These are phyloP conservation scores for Kluyveromyces nonfermentans DNA, from an alignment of 805 yeast genomes.

Conservation along the genomic window DNA sequence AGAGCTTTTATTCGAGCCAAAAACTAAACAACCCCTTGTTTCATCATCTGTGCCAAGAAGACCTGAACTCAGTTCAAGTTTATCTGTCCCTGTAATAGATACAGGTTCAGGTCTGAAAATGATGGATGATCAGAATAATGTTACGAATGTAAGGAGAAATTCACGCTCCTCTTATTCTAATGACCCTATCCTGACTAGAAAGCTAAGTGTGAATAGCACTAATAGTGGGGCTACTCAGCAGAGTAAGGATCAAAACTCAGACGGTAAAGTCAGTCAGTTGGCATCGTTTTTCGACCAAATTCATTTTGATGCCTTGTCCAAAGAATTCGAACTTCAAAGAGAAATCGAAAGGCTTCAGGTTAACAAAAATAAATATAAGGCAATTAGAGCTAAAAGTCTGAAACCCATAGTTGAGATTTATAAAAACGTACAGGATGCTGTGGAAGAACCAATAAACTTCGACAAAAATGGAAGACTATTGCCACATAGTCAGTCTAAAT, in stretches of 20 bases:
- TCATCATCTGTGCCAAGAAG: not conserved
- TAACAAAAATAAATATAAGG: constrained; percentile 50
- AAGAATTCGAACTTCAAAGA: constrained; percentile 81
- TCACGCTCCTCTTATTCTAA: not conserved
- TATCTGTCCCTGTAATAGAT: not conserved
- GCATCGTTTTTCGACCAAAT: constrained; percentile 62
- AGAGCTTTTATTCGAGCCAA: not conserved
- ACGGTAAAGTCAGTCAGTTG: constrained; percentile 49
- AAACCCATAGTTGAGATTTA: constrained; percentile 88
- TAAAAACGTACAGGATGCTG: constrained; percentile 82
- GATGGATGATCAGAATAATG: not conserved
- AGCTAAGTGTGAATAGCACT: constrained; percentile 9
- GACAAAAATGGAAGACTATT: constrained; percentile 12
- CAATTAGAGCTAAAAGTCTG: constrained; percentile 61
- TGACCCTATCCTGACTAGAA: constrained; percentile 1
- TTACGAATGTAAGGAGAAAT: not conserved
- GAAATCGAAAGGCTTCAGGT: constrained; percentile 64
- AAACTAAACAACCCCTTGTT: not conserved
- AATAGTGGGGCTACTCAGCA: constrained; percentile 9
- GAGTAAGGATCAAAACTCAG: constrained; percentile 15
- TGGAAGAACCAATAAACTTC: constrained; percentile 42
- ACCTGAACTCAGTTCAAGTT: not conserved
- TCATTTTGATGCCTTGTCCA: constrained; percentile 71
- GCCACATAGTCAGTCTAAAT: not conserved
- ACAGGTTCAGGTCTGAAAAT: not conserved